Percentiles rank a stretch among this genome's conserved stretches.
phyloP scores from a whole-genome alignment of 768 basidiomycete species.

The Boletus rubropictus region DNA sequence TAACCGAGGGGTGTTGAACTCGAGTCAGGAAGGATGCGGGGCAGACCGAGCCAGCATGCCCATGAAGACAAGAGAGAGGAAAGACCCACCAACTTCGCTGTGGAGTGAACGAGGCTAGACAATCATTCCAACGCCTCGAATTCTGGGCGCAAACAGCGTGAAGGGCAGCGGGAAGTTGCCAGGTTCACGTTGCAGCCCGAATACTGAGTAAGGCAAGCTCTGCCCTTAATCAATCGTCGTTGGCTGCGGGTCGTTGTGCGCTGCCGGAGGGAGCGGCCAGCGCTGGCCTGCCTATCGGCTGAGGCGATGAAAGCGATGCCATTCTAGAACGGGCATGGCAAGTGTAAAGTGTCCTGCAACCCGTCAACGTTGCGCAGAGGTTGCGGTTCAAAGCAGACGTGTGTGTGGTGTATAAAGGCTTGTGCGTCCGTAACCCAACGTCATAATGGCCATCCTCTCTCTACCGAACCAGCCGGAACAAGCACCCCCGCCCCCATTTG shows the following conservation, averaged over 20 bases:
- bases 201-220: conserved; percentile 16
- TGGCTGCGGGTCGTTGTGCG: conserved; percentile 2
- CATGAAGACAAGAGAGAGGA: conserved; percentile 1
- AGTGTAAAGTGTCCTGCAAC: not conserved
- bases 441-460: conserved; percentile 1
- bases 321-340: conserved; percentile 1
- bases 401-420: not conserved
- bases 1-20: not conserved
- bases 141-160: conserved; percentile 16
- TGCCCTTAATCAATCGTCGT: conserved; percentile 12
- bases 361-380: not conserved
- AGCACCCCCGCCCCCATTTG: conserved; percentile 22
- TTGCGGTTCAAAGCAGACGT: not conserved
- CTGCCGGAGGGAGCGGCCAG: conserved; percentile 8
- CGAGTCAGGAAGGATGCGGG: not conserved
- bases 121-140: conserved; percentile 13
- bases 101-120: conserved; percentile 14
- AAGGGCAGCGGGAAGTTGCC: conserved; percentile 12
- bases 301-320: conserved; percentile 3
- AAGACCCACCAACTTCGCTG: conserved; percentile 15
- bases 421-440: not conserved
- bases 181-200: conserved; percentile 13
- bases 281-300: conserved; percentile 7
- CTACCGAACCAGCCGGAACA: conserved; percentile 5
- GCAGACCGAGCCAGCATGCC: not conserved